Percentiles rank a stretch among this genome's conserved stretches.
Evolutionary conservation across 164 flowering plant genomes (phyloP).

Genomic region (Saururus chinensis): DNA sequence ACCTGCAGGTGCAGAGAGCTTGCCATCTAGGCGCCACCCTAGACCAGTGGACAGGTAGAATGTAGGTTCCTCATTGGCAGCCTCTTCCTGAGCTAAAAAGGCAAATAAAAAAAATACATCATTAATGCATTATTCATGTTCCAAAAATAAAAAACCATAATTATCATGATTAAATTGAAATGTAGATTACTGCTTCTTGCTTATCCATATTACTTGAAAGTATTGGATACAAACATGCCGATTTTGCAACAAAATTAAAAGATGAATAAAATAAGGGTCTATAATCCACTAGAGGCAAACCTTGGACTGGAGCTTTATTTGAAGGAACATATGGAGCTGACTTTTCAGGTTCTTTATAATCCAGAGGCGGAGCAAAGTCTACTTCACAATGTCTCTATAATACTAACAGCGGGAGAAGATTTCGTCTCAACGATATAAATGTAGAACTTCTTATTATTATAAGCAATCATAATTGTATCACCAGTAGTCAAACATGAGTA

Average conservation of each 20-base stretch:
- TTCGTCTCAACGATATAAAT: constrained; percentile 83
- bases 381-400: constrained; percentile 95
- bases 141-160: too few species aligned
- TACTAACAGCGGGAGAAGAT: constrained; percentile 76
- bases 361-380: constrained; percentile 96
- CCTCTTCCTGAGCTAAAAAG: constrained; percentile 25
- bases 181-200: too few species aligned
- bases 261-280: not conserved
- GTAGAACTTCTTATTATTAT: constrained; percentile 82
- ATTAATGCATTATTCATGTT: not conserved
- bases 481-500: constrained; percentile 91
- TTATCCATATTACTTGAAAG: not conserved
- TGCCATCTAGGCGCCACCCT: constrained; percentile 90
- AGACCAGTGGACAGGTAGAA: constrained; percentile 69
- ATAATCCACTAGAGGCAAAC: constrained; percentile 14
- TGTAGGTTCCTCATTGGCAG: constrained; percentile 55
- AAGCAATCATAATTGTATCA: constrained; percentile 91
- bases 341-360: constrained; percentile 82
- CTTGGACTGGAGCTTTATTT: constrained; percentile 47
- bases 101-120: not conserved
- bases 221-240: not conserved
- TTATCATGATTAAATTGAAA: not conserved
- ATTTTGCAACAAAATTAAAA: too few species aligned
- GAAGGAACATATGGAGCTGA: constrained; percentile 31
- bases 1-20: constrained; percentile 32